A percentile compares a stretch with the other conserved stretches of the same genome.
Evolutionary conservation across 202 grass and related monocot genomes (phyloP).

Genomic region (Dendrocalamus latiflorus): DNA sequence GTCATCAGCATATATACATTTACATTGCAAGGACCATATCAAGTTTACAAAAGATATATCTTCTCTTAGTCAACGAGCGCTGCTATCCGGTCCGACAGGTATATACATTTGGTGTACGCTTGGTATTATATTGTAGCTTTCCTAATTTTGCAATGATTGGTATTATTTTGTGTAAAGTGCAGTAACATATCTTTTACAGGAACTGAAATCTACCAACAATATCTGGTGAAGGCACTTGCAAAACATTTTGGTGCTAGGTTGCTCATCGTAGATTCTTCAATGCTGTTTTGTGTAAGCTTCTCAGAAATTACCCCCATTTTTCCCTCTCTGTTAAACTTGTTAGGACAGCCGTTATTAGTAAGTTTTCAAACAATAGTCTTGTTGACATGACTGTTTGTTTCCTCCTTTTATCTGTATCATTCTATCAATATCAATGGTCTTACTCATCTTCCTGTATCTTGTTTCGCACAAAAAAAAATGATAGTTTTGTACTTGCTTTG

Average conservation of each 20-base stretch:
- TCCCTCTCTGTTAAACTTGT: background rate
- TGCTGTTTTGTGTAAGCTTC: conserved; percentile 71
- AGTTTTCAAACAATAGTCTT: background rate
- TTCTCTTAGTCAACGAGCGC: conserved; percentile 70
- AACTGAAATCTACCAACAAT: conserved; percentile 96
- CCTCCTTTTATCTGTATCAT: background rate
- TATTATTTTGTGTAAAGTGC: background rate
- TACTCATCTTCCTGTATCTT: background rate
- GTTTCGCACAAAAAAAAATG: background rate
- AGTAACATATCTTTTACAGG: conserved; percentile 48
- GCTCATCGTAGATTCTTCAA: conserved; percentile 76
- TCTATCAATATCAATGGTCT: background rate
- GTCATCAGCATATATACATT: conserved; percentile 83
- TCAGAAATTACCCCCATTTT: background rate
- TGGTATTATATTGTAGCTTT: conserved; percentile 20
- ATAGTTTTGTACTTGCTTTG: background rate
- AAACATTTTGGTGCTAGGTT: conserved; percentile 88
- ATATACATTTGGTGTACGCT: conserved; percentile 27
- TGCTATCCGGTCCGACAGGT: conserved; percentile 88
- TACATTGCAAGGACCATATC: conserved; percentile 70
- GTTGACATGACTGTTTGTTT: background rate
- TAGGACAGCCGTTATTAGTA: background rate
- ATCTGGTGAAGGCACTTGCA: conserved; percentile 84
- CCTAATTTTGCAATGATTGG: background rate
- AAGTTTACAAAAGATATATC: conserved; percentile 81